Conservation (phyloP, 169 alveolate species). For the Cryptosporidium viatorum region DNA sequence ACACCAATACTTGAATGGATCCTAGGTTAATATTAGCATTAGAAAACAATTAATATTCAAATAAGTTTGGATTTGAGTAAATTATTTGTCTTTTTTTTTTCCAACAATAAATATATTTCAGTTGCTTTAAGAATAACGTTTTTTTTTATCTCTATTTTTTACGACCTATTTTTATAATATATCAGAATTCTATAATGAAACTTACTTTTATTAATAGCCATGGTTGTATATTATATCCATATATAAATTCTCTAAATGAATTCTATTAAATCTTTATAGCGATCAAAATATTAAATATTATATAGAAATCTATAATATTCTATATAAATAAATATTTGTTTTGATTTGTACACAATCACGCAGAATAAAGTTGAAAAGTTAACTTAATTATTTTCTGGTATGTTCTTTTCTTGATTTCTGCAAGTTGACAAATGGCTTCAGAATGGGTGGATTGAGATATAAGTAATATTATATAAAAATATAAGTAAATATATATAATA, state of each 20-base stretch:
- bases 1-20: too few relatives aligned
- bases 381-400: neutral
- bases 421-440: neutral
- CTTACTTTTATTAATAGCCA: conserved; percentile 70
- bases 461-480: neutral
- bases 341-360: too few relatives aligned
- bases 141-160: too few relatives aligned
- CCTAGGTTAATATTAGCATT: too few relatives aligned
- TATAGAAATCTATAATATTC: neutral
- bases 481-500: neutral
- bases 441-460: neutral
- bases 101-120: too few relatives aligned
- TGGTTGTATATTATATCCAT: conserved; percentile 2
- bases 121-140: neutral
- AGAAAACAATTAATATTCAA: neutral
- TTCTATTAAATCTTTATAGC: neutral
- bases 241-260: neutral
- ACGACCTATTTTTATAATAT: neutral
- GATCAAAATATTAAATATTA: neutral
- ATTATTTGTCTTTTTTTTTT: neutral
- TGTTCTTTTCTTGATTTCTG: neutral
- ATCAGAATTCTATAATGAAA: neutral
- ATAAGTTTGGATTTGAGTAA: too few relatives aligned
- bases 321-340: neutral
- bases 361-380: neutral